A percentile compares a stretch with the other conserved stretches of the same genome.
phyloP scores from a whole-genome alignment of 495 filamentous ascomycete genomes.

The Aspergillus sclerotioniger region DNA sequence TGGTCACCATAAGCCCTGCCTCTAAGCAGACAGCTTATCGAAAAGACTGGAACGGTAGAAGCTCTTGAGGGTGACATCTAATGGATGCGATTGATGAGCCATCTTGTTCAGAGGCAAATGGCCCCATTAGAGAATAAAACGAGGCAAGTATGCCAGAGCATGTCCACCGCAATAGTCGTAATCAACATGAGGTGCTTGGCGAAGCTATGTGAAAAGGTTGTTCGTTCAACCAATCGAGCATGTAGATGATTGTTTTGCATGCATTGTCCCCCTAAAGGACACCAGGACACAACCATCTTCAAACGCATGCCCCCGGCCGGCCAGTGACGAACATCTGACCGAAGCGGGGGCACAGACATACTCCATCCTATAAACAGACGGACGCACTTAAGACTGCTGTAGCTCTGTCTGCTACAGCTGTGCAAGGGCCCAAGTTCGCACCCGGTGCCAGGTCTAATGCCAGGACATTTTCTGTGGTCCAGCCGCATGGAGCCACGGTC shows the following conservation, averaged over 20 bases:
- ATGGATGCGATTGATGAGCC: too few relatives aligned
- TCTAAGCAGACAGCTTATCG: too few relatives aligned
- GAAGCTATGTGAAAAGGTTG: too few relatives aligned
- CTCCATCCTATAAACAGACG: not conserved
- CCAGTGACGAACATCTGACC: slow-evolving; percentile 7
- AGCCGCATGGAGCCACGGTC: not conserved
- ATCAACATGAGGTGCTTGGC: too few relatives aligned
- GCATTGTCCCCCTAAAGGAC: not conserved
- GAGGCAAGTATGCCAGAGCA: too few relatives aligned
- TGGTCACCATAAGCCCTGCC: too few relatives aligned
- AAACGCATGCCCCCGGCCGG: not conserved
- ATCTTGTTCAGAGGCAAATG: too few relatives aligned
- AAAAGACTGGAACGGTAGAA: too few relatives aligned
- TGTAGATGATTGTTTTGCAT: not conserved
- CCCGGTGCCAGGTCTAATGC: not conserved
- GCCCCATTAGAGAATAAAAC: too few relatives aligned
- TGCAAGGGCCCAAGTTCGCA: not conserved
- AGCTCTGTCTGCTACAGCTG: not conserved
- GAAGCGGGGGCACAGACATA: not conserved
- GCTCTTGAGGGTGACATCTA: too few relatives aligned
- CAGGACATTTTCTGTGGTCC: slow-evolving; percentile 9
- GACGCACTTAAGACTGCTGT: slow-evolving; percentile 2
- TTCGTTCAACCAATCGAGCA: not conserved
- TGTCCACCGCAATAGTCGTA: too few relatives aligned
- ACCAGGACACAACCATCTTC: not conserved